phyloP scores from a whole-genome alignment of 768 basidiomycete genomes.

The Tubosaeta brunneosetosa region DNA sequence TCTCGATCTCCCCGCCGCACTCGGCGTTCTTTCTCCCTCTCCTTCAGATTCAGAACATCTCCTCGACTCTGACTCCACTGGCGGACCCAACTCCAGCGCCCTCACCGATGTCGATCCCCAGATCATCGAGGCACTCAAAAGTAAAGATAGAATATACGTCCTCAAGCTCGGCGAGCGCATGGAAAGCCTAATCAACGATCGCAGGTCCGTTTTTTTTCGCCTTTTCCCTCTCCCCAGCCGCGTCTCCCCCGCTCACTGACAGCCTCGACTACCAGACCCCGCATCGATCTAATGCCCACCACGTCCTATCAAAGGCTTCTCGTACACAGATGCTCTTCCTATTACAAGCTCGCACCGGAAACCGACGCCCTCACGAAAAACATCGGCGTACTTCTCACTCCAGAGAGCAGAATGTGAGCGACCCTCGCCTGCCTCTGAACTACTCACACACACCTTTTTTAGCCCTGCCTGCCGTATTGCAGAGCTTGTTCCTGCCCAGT shows the following conservation, averaged over 20 bases:
- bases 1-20: constrained; percentile 10
- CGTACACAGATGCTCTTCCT: constrained; percentile 80
- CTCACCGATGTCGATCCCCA: constrained; percentile 62
- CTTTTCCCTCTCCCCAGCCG: not conserved
- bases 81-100: constrained; percentile 18
- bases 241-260: constrained; percentile 16
- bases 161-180: constrained; percentile 85
- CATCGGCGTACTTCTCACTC: constrained; percentile 51
- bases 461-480: constrained; percentile 68
- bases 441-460: constrained; percentile 15
- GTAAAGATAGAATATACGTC: constrained; percentile 85
- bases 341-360: constrained; percentile 73
- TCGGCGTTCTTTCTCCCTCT: constrained; percentile 13
- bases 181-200: constrained; percentile 74
- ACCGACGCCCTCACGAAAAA: constrained; percentile 58
- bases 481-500: constrained; percentile 75
- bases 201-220: constrained; percentile 45
- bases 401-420: constrained; percentile 75
- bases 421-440: not conserved
- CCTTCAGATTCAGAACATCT: constrained; percentile 28
- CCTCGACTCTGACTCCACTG: constrained; percentile 26
- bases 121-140: constrained; percentile 80
- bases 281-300: constrained; percentile 62
- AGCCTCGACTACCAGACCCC: constrained; percentile 39
- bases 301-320: constrained; percentile 84